Evolutionary conservation across 78 protist genomes (phyloP).

Genomic region (Parvularia atlantis): DNA sequence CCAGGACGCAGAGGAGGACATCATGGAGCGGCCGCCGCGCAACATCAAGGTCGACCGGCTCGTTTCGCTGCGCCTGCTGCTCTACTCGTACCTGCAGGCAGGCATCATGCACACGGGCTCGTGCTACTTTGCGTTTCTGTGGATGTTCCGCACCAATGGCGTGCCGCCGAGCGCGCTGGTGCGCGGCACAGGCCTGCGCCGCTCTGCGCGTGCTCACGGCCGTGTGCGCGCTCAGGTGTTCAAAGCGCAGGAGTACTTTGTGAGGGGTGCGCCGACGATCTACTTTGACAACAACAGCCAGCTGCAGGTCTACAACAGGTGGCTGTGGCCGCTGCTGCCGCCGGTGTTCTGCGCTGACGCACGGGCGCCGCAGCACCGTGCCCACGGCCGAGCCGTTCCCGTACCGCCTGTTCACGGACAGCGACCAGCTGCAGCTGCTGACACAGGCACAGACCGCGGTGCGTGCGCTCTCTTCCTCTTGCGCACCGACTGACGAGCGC

Average conservation of each 20-base stretch:
- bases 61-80: conserved; percentile 49
- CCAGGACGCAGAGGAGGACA: conserved; percentile 70
- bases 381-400: too few species aligned
- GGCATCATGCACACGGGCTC: conserved; percentile 69
- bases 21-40: conserved; percentile 87
- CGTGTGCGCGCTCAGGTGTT: conserved; percentile 13
- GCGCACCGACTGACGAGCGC: background rate
- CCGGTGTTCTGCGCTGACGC: too few species aligned
- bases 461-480: background rate
- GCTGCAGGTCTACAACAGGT: too few species aligned
- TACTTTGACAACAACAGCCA: too few species aligned
- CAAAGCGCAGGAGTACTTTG: too few species aligned
- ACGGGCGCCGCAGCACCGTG: too few species aligned
- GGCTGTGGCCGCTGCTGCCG: too few species aligned
- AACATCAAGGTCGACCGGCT: conserved; percentile 55
- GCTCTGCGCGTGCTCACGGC: conserved; percentile 8
- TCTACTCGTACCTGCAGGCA: conserved; percentile 58
- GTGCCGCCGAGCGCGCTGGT: conserved; percentile 12
- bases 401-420: too few species aligned
- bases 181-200: conserved; percentile 5
- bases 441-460: background rate
- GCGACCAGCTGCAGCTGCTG: conserved; percentile 5
- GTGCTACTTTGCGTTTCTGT: conserved; percentile 55
- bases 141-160: conserved; percentile 43
- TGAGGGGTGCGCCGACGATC: background rate